A percentile compares a stretch with the other conserved stretches of the same genome.
phyloP scores from a whole-genome alignment of 495 filamentous ascomycete species.

The Hypoxylon subgilvum region DNA sequence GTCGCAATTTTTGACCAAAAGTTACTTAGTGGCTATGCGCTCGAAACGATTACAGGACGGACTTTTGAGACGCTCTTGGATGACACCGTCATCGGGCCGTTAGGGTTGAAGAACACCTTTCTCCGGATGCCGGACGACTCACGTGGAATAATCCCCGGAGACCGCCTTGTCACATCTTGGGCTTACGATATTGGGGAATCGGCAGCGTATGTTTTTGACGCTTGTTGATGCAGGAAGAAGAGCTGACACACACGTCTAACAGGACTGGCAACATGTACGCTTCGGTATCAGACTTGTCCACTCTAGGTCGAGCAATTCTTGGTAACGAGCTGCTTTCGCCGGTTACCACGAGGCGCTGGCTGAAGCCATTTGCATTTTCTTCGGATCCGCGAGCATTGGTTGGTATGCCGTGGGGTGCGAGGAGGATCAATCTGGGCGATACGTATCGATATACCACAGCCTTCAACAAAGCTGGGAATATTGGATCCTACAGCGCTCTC shows the following conservation, averaged over 20 bases:
- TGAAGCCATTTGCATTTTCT: constrained; percentile 62
- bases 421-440: constrained; percentile 43
- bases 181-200: constrained; percentile 47
- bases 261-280: constrained; percentile 66
- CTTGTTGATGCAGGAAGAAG: neutral
- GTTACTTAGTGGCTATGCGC: constrained; percentile 44
- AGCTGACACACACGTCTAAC: neutral
- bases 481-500: constrained; percentile 56
- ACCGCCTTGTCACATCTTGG: constrained; percentile 41
- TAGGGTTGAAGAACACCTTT: constrained; percentile 54
- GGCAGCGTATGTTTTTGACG: constrained; percentile 38
- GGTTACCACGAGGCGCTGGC: constrained; percentile 59
- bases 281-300: constrained; percentile 56
- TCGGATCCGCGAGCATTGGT: constrained; percentile 52
- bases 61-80: constrained; percentile 48
- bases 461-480: constrained; percentile 62
- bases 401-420: constrained; percentile 67
- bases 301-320: constrained; percentile 61
- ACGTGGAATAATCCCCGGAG: constrained; percentile 46
- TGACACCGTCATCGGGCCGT: constrained; percentile 47
- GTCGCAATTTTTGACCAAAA: neutral
- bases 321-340: constrained; percentile 55
- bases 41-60: constrained; percentile 50
- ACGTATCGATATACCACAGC: constrained; percentile 49
- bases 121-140: constrained; percentile 41